Evolutionary conservation across 257 asterid genomes (phyloP).

Genomic region (Osmanthus fragrans): DNA sequence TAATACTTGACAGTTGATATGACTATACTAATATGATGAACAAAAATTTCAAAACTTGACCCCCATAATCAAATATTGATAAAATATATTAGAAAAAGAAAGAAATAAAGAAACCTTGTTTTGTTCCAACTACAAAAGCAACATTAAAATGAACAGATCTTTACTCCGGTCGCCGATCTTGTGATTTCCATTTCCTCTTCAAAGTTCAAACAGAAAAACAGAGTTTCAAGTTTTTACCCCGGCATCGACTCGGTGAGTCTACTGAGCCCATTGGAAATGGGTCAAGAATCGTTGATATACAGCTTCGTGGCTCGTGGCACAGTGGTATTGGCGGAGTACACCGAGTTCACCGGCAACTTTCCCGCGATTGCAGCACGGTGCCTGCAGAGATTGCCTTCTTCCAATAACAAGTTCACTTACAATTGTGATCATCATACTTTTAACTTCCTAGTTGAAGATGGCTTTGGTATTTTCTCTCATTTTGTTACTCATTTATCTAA

Average conservation of each 20-base stretch:
- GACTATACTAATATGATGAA: no score
- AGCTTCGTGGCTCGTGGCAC: slow-evolving; percentile 92
- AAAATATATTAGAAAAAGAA: background rate
- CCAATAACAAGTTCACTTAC: slow-evolving; percentile 70
- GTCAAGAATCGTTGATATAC: slow-evolving; percentile 82
- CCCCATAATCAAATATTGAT: no score
- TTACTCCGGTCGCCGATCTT: background rate
- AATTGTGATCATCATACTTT: slow-evolving; percentile 79
- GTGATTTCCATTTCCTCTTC: background rate
- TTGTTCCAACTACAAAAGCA: slow-evolving; percentile 4
- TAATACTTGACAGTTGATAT: no score
- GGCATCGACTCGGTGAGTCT: slow-evolving; percentile 25
- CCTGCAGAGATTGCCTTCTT: slow-evolving; percentile 64
- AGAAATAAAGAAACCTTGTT: background rate
- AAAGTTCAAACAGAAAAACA: slow-evolving; percentile 4
- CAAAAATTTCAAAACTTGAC: no score
- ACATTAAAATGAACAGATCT: slow-evolving; percentile 11
- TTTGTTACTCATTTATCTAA: background rate
- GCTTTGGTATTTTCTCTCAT: slow-evolving; percentile 48
- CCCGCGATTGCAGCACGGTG: slow-evolving; percentile 91
- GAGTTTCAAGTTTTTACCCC: background rate
- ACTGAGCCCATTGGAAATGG: slow-evolving; percentile 35
- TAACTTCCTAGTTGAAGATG: slow-evolving; percentile 75
- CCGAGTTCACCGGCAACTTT: slow-evolving; percentile 85
- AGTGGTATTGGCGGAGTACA: slow-evolving; percentile 72